Conservation (phyloP, 2,329 filamentous ascomycete genomes). For the Bimuria novae-zelandiae region DNA sequence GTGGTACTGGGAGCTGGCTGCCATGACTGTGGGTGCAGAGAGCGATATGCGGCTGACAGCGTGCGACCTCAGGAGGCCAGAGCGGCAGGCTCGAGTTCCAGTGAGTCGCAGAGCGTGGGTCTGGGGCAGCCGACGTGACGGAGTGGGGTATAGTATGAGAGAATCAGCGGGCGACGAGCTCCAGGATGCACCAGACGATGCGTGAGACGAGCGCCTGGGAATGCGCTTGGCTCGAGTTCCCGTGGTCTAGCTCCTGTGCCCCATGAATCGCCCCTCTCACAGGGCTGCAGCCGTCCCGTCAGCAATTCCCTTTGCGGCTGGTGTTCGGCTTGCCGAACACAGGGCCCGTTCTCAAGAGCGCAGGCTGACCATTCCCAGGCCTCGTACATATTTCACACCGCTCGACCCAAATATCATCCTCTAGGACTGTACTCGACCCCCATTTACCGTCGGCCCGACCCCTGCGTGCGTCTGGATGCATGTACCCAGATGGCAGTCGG, state of each 20-base stretch:
- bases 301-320: conserved; percentile 5
- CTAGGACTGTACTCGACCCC: neutral
- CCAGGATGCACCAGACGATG: conserved; percentile 26
- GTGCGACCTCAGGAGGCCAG: conserved; percentile 26
- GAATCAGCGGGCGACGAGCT: conserved; percentile 23
- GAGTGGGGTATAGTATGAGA: conserved; percentile 23
- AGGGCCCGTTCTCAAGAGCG: neutral
- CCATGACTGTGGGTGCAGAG: conserved; percentile 24
- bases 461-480: conserved; percentile 3
- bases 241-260: conserved; percentile 14
- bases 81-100: conserved; percentile 20
- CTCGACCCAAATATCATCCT: conserved; percentile 1
- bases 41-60: conserved; percentile 24
- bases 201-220: conserved; percentile 27
- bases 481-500: neutral
- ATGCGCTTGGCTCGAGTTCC: neutral
- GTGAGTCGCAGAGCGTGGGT: conserved; percentile 24
- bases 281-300: conserved; percentile 17
- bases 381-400: conserved; percentile 1
- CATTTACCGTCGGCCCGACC: conserved; percentile 4
- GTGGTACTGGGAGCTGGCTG: conserved; percentile 38
- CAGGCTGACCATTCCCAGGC: neutral
- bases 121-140: conserved; percentile 24
- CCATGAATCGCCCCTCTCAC: neutral
- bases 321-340: conserved; percentile 6